These are phyloP conservation scores for Citrus reticulata DNA, from an alignment of 345 rosid genomes.

Conservation along the genomic window DNA sequence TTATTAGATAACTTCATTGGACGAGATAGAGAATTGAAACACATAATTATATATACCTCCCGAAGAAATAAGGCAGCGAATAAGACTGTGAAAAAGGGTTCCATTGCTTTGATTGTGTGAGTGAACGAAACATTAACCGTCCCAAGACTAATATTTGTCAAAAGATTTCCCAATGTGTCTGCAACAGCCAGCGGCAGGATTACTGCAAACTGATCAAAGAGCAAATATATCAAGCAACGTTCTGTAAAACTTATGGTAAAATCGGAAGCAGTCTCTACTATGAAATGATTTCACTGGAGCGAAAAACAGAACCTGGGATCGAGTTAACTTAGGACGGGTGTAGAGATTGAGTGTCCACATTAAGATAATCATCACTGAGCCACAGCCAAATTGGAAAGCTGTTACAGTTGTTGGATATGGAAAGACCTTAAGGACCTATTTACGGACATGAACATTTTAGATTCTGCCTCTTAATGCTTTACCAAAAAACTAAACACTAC, in stretches of 20 bases:
- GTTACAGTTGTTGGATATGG: conserved; percentile 87
- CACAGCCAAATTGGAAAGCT: conserved; percentile 78
- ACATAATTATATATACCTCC: conserved; percentile 39
- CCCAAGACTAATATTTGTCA: conserved; percentile 78
- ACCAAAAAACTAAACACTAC: background rate
- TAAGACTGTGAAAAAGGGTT: conserved; percentile 84
- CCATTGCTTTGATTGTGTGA: conserved; percentile 93
- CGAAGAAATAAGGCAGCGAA: conserved; percentile 61
- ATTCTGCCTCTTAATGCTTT: background rate
- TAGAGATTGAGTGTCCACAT: conserved; percentile 78
- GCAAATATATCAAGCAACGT: background rate
- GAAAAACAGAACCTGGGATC: conserved; percentile 49
- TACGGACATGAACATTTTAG: background rate
- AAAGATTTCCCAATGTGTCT: conserved; percentile 77
- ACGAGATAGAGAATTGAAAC: fast-evolving
- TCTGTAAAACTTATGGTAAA: background rate
- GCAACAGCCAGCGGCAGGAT: conserved; percentile 72
- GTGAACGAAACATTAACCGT: conserved; percentile 85
- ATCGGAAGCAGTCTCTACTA: background rate
- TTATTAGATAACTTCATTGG: background rate
- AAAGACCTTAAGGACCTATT: conserved; percentile 64
- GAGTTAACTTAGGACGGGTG: conserved; percentile 52
- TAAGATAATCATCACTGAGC: conserved; percentile 44
- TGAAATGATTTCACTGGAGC: background rate
- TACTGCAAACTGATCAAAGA: conserved; percentile 45